Evolutionary conservation across 768 basidiomycete species (phyloP), one percentile per base, ranked within the genome.

Genomic region (Xanthoconium stramineum): DNA sequence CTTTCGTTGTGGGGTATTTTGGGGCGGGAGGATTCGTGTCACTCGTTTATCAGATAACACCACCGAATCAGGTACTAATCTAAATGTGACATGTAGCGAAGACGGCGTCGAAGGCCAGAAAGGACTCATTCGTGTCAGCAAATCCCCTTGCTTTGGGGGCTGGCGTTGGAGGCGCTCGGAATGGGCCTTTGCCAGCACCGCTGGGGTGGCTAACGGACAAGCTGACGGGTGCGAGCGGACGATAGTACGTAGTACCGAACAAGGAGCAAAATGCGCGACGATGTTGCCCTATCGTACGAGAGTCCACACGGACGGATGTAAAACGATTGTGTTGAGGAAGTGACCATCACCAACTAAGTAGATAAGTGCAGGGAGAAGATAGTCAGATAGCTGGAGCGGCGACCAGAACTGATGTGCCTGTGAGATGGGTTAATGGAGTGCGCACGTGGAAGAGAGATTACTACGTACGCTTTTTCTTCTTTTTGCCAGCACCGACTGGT

Each of bases 121-220:
- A 84, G 62, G 86, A 90, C 57, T 91, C 91, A 1, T 91, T 83
- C 68, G 74, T 81, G 30, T 84, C 89, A n/a, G 82, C 91, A 17
- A 91, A 94, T 64, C 91, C 91, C 9, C 80, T 94, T 39, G 83
- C 91, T 10, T 71, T 93, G 35, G 89, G 90, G 20, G 80, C 80
- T 42, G 70, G 72, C 8, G 77, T 80, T 29, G 84, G 85, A 6
- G 76, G 84, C n/a, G 78, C 83, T 29, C 76, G 85, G 55, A 81
- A 84, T 63, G 80, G 80, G 44, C 73, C 80, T 48, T 63, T 89
- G 53, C 87, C 84, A 63, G 85, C 86, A 38, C 89, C 90, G 9
- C 72, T 93, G 3, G 87, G 84, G 8, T 93, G 91, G 91, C 69
- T 93, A 49, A 86, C 91, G 20, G 85, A 81, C 42, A 89, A 83